Percentiles rank a stretch among this genome's conserved stretches.
phyloP scores from a whole-genome alignment of 306 rosid genomes.

The Acmispon strigosus region DNA sequence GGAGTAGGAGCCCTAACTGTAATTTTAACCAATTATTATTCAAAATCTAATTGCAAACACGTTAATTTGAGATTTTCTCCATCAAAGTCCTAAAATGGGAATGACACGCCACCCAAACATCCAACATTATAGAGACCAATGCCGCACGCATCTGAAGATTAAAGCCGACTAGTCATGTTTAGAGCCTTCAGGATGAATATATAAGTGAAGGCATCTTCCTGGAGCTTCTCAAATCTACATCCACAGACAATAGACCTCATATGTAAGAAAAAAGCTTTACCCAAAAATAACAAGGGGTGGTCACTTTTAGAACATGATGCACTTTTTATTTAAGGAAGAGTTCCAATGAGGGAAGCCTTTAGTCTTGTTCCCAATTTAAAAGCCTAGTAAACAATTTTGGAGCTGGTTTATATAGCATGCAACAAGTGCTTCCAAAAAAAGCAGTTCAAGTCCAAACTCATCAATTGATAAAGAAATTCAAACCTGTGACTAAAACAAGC shows the following conservation, averaged over 20 bases:
- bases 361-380: not conserved
- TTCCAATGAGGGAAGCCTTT: not conserved
- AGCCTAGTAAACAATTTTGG: not conserved
- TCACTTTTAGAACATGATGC: not conserved
- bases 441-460: not conserved
- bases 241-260: not conserved
- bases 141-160: not conserved
- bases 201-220: constrained; percentile 71
- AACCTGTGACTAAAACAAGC: not conserved
- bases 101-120: not conserved
- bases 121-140: not conserved
- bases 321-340: not conserved
- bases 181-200: constrained; percentile 55
- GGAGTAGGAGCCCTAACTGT: too few species aligned
- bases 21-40: too few species aligned
- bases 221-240: constrained; percentile 83
- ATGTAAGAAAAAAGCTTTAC: not conserved
- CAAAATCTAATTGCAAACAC: not conserved
- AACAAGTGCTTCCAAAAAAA: not conserved
- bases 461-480: not conserved
- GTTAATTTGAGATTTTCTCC: not conserved
- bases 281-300: not conserved
- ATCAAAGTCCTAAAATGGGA: not conserved
- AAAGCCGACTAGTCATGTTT: constrained; percentile 33
- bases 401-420: not conserved